A percentile compares a stretch with the other conserved stretches of the same genome.
phyloP scores from a whole-genome alignment of 2,329 filamentous ascomycete species.

The Fusarium torulosum region DNA sequence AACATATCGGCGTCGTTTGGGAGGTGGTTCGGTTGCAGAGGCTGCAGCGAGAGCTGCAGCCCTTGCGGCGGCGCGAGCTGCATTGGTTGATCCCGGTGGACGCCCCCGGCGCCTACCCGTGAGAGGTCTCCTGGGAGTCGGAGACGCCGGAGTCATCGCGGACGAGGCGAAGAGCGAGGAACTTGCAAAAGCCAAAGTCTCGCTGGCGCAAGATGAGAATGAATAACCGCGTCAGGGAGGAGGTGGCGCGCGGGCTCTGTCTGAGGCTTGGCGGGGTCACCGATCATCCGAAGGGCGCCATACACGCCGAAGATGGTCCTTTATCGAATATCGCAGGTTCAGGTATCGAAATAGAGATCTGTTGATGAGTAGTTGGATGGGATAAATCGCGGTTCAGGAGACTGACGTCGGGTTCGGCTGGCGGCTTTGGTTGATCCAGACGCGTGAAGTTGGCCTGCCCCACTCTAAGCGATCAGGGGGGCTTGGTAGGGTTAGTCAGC shows the following conservation, averaged over 20 bases:
- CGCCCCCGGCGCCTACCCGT: slow-evolving; percentile 62
- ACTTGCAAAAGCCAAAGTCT: slow-evolving; percentile 25
- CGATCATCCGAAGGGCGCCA: slow-evolving; percentile 47
- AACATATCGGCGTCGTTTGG: slow-evolving; percentile 81
- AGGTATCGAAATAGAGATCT: slow-evolving; percentile 37
- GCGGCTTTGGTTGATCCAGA: slow-evolving; percentile 47
- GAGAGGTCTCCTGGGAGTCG: slow-evolving; percentile 57
- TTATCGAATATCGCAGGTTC: slow-evolving; percentile 26
- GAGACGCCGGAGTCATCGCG: slow-evolving; percentile 52
- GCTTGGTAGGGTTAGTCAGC: slow-evolving; percentile 15
- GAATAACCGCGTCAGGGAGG: slow-evolving; percentile 47
- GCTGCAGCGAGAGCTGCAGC: slow-evolving; percentile 52
- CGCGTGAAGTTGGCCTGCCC: slow-evolving; percentile 57
- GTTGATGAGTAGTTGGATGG: slow-evolving; percentile 48
- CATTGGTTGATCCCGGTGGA: slow-evolving; percentile 59
- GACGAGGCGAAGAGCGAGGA: slow-evolving; percentile 26
- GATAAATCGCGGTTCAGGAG: slow-evolving; percentile 37
- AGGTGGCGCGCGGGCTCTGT: slow-evolving; percentile 51
- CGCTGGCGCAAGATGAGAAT: slow-evolving; percentile 36
- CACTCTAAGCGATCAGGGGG: slow-evolving; percentile 4
- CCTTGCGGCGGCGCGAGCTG: slow-evolving; percentile 57
- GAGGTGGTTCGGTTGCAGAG: slow-evolving; percentile 69
- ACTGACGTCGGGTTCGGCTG: slow-evolving; percentile 52
- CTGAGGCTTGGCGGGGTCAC: slow-evolving; percentile 48
- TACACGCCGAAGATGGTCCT: slow-evolving; percentile 19